Conservation (phyloP, 768 basidiomycete genomes). For the Termitomyces sp. region DNA sequence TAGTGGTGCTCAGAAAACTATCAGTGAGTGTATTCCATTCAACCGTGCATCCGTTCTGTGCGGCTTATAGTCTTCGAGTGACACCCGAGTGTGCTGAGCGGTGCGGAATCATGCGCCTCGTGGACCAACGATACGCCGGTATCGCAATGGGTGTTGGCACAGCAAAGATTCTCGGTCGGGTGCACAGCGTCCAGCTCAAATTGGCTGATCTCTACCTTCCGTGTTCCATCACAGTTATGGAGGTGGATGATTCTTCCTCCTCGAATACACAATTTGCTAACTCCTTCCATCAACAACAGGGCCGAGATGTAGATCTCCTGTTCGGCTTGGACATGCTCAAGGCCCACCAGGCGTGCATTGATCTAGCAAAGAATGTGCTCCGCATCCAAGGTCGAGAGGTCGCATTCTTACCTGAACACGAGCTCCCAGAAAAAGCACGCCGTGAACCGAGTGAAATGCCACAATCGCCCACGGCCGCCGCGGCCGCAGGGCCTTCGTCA, state of each 20-base stretch:
- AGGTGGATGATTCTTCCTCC: constrained; percentile 43
- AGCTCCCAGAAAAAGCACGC: constrained; percentile 82
- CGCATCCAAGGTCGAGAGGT: constrained; percentile 93
- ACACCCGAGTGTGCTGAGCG: constrained; percentile 89
- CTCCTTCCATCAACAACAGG: constrained; percentile 40
- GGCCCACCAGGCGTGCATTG: constrained; percentile 94
- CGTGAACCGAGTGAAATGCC: constrained; percentile 24
- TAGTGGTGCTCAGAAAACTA: constrained; percentile 95
- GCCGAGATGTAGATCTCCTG: constrained; percentile 90
- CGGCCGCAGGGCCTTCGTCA: constrained; percentile 18
- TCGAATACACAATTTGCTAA: not conserved
- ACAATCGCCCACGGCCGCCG: constrained; percentile 13
- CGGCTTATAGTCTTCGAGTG: constrained; percentile 46
- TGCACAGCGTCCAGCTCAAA: constrained; percentile 92
- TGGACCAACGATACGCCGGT: constrained; percentile 85
- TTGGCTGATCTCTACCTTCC: constrained; percentile 80
- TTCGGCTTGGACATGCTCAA: constrained; percentile 99
- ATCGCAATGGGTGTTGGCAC: constrained; percentile 94
- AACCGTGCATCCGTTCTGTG: not conserved
- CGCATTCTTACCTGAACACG: constrained; percentile 88
- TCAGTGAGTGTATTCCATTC: constrained; percentile 59
- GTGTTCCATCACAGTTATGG: constrained; percentile 94
- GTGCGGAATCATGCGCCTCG: constrained; percentile 92
- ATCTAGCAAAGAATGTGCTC: constrained; percentile 84
- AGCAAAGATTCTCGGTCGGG: constrained; percentile 88